phyloP scores from a whole-genome alignment of 441 rosid genomes.

The Kokia cookei region DNA sequence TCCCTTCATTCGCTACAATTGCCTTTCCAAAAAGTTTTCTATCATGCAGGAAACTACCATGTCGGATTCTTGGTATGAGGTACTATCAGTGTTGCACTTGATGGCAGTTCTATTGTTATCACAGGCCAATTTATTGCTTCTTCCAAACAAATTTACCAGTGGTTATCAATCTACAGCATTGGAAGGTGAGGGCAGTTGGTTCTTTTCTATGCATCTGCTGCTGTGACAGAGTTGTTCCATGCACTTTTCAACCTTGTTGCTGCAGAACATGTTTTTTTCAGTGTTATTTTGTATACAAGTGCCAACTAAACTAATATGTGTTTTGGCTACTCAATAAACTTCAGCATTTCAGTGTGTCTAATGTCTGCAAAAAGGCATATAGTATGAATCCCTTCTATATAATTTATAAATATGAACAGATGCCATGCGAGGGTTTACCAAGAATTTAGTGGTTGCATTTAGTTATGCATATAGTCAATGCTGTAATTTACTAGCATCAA shows the following conservation, averaged over 20 bases:
- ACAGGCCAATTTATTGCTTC: conserved; percentile 36
- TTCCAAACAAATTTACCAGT: conserved; percentile 23
- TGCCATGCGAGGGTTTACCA: background rate
- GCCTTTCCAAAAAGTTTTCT: background rate
- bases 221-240: background rate
- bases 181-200: conserved; percentile 22
- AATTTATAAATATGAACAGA: background rate
- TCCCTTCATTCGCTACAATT: background rate
- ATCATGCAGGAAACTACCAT: conserved; percentile 35
- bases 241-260: background rate
- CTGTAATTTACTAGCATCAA: background rate
- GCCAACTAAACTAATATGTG: background rate
- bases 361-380: background rate
- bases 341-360: background rate
- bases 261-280: background rate
- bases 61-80: conserved; percentile 38
- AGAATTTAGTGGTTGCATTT: background rate
- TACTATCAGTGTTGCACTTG: conserved; percentile 40
- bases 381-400: background rate
- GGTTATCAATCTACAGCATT: conserved; percentile 22
- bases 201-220: background rate
- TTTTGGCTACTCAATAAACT: background rate
- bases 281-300: no score
- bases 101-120: conserved; percentile 33
- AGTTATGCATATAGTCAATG: background rate